A percentile compares a stretch with the other conserved stretches of the same genome.
These are phyloP conservation scores for Eucommia ulmoides DNA, from an alignment of 257 asterid species.

Conservation along the genomic window DNA sequence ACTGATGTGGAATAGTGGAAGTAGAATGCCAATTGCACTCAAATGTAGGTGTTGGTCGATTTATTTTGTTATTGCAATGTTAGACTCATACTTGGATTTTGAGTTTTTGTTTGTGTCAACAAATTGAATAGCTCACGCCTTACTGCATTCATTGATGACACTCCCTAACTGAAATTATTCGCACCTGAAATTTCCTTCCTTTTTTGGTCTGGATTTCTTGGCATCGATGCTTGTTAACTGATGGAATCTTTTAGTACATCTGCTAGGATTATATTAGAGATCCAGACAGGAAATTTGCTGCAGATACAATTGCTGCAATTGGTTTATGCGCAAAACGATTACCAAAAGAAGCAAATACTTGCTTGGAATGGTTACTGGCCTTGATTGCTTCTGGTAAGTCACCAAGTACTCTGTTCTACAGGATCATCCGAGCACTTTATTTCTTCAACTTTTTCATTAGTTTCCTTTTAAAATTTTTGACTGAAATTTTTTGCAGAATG, in stretches of 20 bases:
- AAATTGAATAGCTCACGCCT: too few species aligned
- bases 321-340: slow-evolving; percentile 78
- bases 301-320: slow-evolving; percentile 89
- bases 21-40: too few species aligned
- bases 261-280: slow-evolving; percentile 88
- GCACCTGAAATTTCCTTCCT: too few species aligned
- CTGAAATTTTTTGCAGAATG: slow-evolving; percentile 48
- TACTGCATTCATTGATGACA: too few species aligned
- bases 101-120: too few species aligned
- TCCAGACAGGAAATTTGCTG: slow-evolving; percentile 86
- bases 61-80: too few species aligned
- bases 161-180: too few species aligned
- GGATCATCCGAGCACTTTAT: neutral
- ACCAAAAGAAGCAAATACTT: slow-evolving; percentile 51
- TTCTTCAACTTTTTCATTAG: slow-evolving; percentile 2
- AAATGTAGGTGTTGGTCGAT: too few species aligned
- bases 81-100: too few species aligned
- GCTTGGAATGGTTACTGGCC: slow-evolving; percentile 75
- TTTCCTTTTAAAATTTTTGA: slow-evolving; percentile 11
- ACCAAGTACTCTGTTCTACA: slow-evolving; percentile 9
- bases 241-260: slow-evolving; percentile 15
- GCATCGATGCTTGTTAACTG: too few species aligned
- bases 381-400: slow-evolving; percentile 56
- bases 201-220: too few species aligned
- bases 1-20: too few species aligned